Evolutionary conservation across 1,284 basidiomycete species (phyloP), one percentile per base, ranked within the genome.

Genomic region (Marasmius oreades): DNA sequence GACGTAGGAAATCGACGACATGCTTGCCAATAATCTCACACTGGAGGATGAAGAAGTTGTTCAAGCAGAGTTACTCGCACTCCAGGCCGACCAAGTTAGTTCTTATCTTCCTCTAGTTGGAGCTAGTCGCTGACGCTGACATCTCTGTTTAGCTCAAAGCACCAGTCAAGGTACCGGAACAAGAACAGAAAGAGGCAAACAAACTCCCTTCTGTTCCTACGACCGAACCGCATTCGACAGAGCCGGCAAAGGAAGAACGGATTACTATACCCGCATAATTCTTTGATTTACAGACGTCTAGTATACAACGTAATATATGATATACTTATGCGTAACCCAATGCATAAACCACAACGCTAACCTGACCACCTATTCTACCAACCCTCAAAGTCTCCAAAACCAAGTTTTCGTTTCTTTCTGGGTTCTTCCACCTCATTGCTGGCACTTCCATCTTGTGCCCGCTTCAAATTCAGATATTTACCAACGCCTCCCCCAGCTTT

Each of bases 41-140:
- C 70, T 87, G 4, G 95, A 96, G 55, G 97, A 99, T 56, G 96
- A 99, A 68, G 95, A 97, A 52, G 90, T 86, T 10, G 96, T 99
- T 0, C 91, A 95, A 66, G 77, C 76, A 3, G 96, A 99, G 67
- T 76, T 98, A 36, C 76, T 71, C 33, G 75, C 78, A 53, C 70
- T 98, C 18, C 84, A 95, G 68, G 71, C 70, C 24, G 85, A 88
- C 65, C 73, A 80, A 51, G 81, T 87, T 46, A 53, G 77, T 69
- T 31, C 47, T 31, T 20, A n/a, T 24, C n/a, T 22, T 14, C 55
- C 26, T 34, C 28, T n/a, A 23, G 16, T 23, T 18, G 23, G 46
- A 14, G 12, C 37, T 31, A 51, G 39, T 39, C 5, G 43, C 51
- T 23, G 5, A 53, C 43, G 22, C 24, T 20, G 24, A n/a, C n/a